These are phyloP conservation scores for Ceratobasidium sp. DNA, from an alignment of 1,284 basidiomycete genomes.

Conservation along the genomic window DNA sequence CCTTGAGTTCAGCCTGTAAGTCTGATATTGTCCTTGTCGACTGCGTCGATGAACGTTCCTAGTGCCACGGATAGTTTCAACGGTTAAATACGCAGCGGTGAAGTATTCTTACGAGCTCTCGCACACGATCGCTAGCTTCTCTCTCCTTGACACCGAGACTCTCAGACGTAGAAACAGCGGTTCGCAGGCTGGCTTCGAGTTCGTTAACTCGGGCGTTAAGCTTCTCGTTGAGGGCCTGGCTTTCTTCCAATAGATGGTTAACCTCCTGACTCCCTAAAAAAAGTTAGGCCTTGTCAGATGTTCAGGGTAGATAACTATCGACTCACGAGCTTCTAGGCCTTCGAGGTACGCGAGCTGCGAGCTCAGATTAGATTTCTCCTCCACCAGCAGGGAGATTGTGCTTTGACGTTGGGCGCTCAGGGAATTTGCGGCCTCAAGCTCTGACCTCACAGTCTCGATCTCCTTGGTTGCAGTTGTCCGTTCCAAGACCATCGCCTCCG, in stretches of 20 bases:
- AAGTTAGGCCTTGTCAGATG: not conserved
- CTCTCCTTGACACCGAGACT: constrained; percentile 30
- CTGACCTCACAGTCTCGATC: constrained; percentile 57
- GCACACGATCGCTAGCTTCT: constrained; percentile 37
- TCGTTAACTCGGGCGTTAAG: constrained; percentile 22
- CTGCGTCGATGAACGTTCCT: constrained; percentile 30
- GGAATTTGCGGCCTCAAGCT: constrained; percentile 55
- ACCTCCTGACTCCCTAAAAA: constrained; percentile 48
- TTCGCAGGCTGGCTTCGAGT: constrained; percentile 26
- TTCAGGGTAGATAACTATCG: not conserved
- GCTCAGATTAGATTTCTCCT: constrained; percentile 35
- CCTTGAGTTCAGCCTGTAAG: constrained; percentile 61
- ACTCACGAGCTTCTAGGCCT: constrained; percentile 37
- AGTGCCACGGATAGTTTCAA: not conserved
- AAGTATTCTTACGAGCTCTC: constrained; percentile 28
- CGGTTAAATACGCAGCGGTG: not conserved
- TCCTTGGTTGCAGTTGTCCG: constrained; percentile 64
- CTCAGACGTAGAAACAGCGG: constrained; percentile 9
- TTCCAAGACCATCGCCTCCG: constrained; percentile 68
- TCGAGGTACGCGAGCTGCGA: constrained; percentile 28
- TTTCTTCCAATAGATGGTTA: constrained; percentile 48
- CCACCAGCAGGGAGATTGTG: constrained; percentile 31
- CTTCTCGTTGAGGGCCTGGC: constrained; percentile 31
- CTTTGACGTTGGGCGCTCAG: constrained; percentile 38
- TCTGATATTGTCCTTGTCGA: constrained; percentile 56